phyloP scores from a whole-genome alignment of 1,139 yeast genomes.

The Kodamaea sp. region DNA sequence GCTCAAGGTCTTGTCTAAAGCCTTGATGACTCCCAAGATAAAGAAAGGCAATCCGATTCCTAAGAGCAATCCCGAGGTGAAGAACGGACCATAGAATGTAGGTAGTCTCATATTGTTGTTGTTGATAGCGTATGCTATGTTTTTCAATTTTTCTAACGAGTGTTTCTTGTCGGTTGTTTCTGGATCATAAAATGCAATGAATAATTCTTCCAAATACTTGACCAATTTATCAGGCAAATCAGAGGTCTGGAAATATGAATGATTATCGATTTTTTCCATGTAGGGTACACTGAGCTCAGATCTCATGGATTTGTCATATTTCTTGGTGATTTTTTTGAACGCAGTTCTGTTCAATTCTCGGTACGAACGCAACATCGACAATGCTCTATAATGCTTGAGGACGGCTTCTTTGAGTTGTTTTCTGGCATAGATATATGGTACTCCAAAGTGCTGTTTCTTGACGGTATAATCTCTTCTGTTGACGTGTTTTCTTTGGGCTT shows the following conservation, averaged over 20 bases:
- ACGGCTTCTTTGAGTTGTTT: conserved; percentile 76
- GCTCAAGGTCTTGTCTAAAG: conserved; percentile 41
- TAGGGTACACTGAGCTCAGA: conserved; percentile 52
- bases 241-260: conserved; percentile 61
- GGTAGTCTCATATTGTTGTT: conserved; percentile 29
- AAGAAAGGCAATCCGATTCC: conserved; percentile 75
- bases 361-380: conserved; percentile 77
- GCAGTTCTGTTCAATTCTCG: conserved; percentile 82
- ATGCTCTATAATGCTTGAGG: conserved; percentile 74
- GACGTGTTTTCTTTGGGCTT: conserved; percentile 20
- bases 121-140: conserved; percentile 45
- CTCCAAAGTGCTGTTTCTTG: conserved; percentile 35
- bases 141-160: conserved; percentile 71
- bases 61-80: conserved; percentile 60
- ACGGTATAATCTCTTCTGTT: conserved; percentile 35
- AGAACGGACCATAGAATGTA: conserved; percentile 45
- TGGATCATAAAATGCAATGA: conserved; percentile 63
- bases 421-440: conserved; percentile 72
- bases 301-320: conserved; percentile 75
- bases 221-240: conserved; percentile 66
- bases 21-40: conserved; percentile 51
- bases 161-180: conserved; percentile 67
- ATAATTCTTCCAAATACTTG: conserved; percentile 66
- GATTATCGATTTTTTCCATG: conserved; percentile 58
- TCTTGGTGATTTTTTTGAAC: conserved; percentile 82